Conservation (phyloP, 1,139 yeast species). For the Chernovozyma sophiae-reginae region DNA sequence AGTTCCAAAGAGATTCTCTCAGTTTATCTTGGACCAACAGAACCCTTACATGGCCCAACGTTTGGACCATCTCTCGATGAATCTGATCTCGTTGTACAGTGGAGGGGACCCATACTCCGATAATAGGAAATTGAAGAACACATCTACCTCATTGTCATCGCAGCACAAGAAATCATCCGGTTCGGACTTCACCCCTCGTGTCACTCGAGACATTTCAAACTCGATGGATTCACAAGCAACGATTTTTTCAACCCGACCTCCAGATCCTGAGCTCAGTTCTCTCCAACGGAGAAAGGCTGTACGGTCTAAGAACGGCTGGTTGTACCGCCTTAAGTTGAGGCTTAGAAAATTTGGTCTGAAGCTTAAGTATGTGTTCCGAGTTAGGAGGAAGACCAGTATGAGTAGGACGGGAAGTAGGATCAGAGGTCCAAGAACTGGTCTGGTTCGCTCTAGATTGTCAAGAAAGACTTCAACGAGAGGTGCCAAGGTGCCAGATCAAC, state of each 20-base stretch:
- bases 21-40: slow-evolving; percentile 38
- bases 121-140: slow-evolving; percentile 1
- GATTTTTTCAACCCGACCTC: slow-evolving; percentile 38
- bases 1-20: slow-evolving; percentile 41
- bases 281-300: slow-evolving; percentile 34
- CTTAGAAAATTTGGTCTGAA: slow-evolving; percentile 21
- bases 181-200: slow-evolving; percentile 1
- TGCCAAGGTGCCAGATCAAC: no score
- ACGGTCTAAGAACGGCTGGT: slow-evolving; percentile 27
- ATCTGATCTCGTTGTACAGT: slow-evolving; percentile 22
- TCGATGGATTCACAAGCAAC: slow-evolving; percentile 47
- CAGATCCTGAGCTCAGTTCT: slow-evolving; percentile 11
- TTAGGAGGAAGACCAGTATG: slow-evolving; percentile 1
- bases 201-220: slow-evolving; percentile 27
- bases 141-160: slow-evolving; percentile 8
- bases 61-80: slow-evolving; percentile 23
- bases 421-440: not conserved
- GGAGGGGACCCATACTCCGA: slow-evolving; percentile 13
- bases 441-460: no score
- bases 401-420: not conserved
- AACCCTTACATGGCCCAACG: slow-evolving; percentile 23
- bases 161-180: slow-evolving; percentile 7
- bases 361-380: slow-evolving; percentile 15
- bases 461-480: no score
- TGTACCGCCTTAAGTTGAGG: slow-evolving; percentile 28